Base-by-base conservation (phyloP, 805 yeast genomes). In the Ogataea nakhonphanomensis region DNA sequence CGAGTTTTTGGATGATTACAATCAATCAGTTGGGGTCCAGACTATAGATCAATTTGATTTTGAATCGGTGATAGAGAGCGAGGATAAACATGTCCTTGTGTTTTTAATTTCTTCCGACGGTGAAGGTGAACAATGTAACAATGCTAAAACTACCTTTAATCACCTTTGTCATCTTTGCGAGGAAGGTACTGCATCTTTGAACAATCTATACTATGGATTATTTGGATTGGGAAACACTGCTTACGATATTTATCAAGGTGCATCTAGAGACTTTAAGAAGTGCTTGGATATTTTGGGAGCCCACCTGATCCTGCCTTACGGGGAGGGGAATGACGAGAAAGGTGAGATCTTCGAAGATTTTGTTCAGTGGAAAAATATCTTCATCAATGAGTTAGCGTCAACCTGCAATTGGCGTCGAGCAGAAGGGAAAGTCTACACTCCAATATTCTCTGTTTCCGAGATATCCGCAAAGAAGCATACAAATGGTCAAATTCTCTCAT, bases 91-190 rank as follows among this genome's bases (percentile, higher is more conserved):
- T 5, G 14, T 53, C 2, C 59, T 64, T 22, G 62, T 72, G 37
- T 80, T 90, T 55, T 73, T 90, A 55, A 67, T 91, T 58, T 88
- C 97, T 21, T 84, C 96, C 7, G 89, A 90, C 56, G 98, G 98
- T 46, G 97, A 91, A 63, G 98, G 98, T 55, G 98, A 91, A 59
- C 95, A 95, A 49, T 90, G 98, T 23, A 96, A 90, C 59, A 85
- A 86, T 54, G 91, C 95, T 4, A 71, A 76, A 22, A 75, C 74
- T 14, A 83, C 89, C 55, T 80, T 74, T 57, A 78, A 78, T 35
- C 73, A 62, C 56, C 70, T 55, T 29, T 11, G 23, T 23, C 43
- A 35, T 4, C 20, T 26, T 1, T 14, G 36, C 29, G 7, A 21
- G 3, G 22, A 33, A 13, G 14, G 25, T 10, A 25, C 11, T 4